phyloP scores from a whole-genome alignment of 1,139 yeast genomes.

The Suhomyces choctaworum region DNA sequence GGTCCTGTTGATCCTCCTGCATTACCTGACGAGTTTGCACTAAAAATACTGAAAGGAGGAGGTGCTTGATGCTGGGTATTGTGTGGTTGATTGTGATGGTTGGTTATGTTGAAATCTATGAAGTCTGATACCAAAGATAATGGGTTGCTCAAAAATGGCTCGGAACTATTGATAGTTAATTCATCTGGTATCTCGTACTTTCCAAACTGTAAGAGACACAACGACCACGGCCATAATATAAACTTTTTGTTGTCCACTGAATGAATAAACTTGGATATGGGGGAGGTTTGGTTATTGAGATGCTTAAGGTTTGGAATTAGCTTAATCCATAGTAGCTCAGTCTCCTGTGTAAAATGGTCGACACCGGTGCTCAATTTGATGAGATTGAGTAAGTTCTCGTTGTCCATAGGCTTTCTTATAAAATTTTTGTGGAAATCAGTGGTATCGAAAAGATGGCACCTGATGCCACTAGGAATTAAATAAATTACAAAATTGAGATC shows the following conservation, averaged over 20 bases:
- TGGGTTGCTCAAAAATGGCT: constrained; percentile 26
- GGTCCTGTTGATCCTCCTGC: constrained; percentile 28
- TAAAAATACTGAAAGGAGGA: constrained; percentile 27
- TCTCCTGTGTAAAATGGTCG: constrained; percentile 21
- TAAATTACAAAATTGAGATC: constrained; percentile 49
- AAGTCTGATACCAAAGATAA: constrained; percentile 36
- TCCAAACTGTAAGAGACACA: constrained; percentile 61
- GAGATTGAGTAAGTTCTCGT: constrained; percentile 46
- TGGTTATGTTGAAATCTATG: constrained; percentile 35
- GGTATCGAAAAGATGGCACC: constrained; percentile 60
- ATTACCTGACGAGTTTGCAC: constrained; percentile 22
- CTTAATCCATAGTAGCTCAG: constrained; percentile 56
- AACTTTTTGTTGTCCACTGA: constrained; percentile 55
- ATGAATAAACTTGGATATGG: constrained; percentile 55
- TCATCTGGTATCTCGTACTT: constrained; percentile 9
- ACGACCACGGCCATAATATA: constrained; percentile 69
- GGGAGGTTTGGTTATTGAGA: constrained; percentile 66
- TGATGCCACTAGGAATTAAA: constrained; percentile 72
- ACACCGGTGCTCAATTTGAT: constrained; percentile 58
- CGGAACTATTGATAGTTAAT: not conserved
- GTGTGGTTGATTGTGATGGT: constrained; percentile 18
- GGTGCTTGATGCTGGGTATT: constrained; percentile 12
- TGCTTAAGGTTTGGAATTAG: constrained; percentile 67
- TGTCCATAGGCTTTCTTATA: constrained; percentile 12
- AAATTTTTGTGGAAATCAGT: constrained; percentile 51